Evolutionary conservation across 768 basidiomycete genomes (phyloP).

Genomic region (Suillus spraguei): DNA sequence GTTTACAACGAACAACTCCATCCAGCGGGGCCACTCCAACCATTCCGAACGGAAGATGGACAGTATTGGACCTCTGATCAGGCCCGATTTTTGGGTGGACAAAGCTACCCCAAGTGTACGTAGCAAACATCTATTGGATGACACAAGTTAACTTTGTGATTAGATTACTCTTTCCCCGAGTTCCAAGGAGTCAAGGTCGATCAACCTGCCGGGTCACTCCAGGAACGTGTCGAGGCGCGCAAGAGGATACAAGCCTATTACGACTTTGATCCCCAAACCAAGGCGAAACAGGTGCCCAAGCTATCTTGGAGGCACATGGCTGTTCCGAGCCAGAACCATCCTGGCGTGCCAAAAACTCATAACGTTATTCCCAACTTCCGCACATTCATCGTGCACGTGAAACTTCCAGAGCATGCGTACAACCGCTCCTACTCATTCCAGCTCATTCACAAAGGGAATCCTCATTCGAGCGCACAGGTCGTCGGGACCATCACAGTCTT

Average conservation of each 20-base stretch:
- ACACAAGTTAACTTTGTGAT: background rate
- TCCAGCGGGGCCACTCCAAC: conserved; percentile 25
- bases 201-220: conserved; percentile 12
- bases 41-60: conserved; percentile 27
- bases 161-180: conserved; percentile 32
- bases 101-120: conserved; percentile 26
- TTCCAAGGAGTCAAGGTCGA: conserved; percentile 31
- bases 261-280: conserved; percentile 23
- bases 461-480: conserved; percentile 10
- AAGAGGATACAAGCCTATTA: conserved; percentile 27
- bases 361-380: conserved; percentile 26
- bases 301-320: conserved; percentile 20
- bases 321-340: conserved; percentile 15
- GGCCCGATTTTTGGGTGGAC: conserved; percentile 24
- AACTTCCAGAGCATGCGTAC: conserved; percentile 28
- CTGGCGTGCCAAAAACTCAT: conserved; percentile 19
- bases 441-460: conserved; percentile 19
- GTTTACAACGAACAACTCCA: conserved; percentile 26
- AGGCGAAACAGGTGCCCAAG: conserved; percentile 4
- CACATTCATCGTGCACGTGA: conserved; percentile 27
- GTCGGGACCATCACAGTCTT: conserved; percentile 29
- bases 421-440: conserved; percentile 27
- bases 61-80: conserved; percentile 28
- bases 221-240: conserved; percentile 24
- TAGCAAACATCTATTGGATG: background rate